Evolutionary conservation across 2,329 filamentous ascomycete genomes (phyloP).

Genomic region (Rasamsonia emersonii): DNA sequence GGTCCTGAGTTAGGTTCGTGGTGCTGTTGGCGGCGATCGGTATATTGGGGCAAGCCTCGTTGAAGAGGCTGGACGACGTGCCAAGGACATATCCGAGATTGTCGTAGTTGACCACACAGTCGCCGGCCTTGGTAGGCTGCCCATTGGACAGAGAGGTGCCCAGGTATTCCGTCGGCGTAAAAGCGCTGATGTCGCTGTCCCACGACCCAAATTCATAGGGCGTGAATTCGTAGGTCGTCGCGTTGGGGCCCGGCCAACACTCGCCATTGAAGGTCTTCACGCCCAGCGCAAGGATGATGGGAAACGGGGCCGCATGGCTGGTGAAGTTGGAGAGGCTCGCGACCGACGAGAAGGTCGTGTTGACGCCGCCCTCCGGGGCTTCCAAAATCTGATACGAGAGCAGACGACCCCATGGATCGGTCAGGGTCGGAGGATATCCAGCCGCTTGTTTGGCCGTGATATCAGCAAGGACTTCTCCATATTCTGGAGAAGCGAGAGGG

Average conservation of each 20-base stretch:
- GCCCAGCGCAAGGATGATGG: conserved; percentile 36
- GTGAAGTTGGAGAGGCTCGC: conserved; percentile 32
- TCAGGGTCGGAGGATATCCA: conserved; percentile 32
- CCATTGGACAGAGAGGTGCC: conserved; percentile 52
- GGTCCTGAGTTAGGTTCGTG: background rate
- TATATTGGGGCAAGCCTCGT: conserved; percentile 19
- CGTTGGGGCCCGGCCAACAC: conserved; percentile 38
- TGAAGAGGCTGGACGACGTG: conserved; percentile 37
- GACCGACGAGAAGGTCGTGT: conserved; percentile 25
- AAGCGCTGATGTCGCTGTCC: conserved; percentile 52
- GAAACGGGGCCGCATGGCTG: conserved; percentile 32
- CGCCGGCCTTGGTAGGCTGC: conserved; percentile 26
- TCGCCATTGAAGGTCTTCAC: conserved; percentile 26
- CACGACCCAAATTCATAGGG: conserved; percentile 60
- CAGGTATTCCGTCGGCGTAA: conserved; percentile 52
- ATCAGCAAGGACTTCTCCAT: conserved; percentile 23
- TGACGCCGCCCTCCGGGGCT: conserved; percentile 29
- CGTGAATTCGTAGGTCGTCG: conserved; percentile 56
- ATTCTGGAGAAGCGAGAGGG: conserved; percentile 19
- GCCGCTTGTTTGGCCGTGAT: conserved; percentile 28
- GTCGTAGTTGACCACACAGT: conserved; percentile 42
- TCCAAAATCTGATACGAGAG: conserved; percentile 33
- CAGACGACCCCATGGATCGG: conserved; percentile 34
- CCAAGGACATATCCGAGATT: conserved; percentile 42
- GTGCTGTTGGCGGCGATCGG: conserved; percentile 5